Percentiles rank a stretch among this genome's conserved stretches.
Evolutionary conservation across 1,284 basidiomycete species (phyloP).

Genomic region (Cystobasidiaceae sp.): DNA sequence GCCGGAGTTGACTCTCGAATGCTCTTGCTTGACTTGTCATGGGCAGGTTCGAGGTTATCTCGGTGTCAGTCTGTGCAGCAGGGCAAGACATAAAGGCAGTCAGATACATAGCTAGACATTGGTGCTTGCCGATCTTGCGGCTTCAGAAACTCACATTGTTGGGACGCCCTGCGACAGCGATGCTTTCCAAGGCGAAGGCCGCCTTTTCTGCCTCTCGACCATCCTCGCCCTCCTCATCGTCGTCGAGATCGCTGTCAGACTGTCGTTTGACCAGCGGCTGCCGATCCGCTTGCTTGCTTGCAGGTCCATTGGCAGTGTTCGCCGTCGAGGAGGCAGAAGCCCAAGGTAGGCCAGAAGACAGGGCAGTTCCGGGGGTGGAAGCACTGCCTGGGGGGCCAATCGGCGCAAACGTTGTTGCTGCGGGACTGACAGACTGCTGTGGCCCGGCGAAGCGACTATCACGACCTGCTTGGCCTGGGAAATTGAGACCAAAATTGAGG

Average conservation of each 20-base stretch:
- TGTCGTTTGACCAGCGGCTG: neutral
- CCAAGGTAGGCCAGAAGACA: too few relatives aligned
- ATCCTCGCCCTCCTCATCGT: slow-evolving; percentile 26
- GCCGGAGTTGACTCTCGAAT: slow-evolving; percentile 10
- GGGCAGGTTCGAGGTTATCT: neutral
- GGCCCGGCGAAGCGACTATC: neutral
- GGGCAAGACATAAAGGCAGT: neutral
- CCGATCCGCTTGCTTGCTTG: neutral
- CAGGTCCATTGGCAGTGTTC: neutral
- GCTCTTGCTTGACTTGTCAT: slow-evolving; percentile 29
- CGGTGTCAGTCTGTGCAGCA: neutral
- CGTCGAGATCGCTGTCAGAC: slow-evolving; percentile 15
- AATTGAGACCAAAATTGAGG: too few relatives aligned
- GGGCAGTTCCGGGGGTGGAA: too few relatives aligned
- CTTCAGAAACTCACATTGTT: neutral
- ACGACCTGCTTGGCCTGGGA: too few relatives aligned
- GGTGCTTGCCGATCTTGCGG: neutral
- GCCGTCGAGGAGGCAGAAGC: neutral
- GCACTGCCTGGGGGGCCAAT: too few relatives aligned
- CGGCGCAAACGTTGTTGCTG: too few relatives aligned
- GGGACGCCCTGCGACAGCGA: slow-evolving; percentile 25
- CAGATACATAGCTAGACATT: neutral
- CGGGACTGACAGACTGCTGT: neutral
- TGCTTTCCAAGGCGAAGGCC: slow-evolving; percentile 31
- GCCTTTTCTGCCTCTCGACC: slow-evolving; percentile 29